A percentile compares a stretch with the other conserved stretches of the same genome.
Evolutionary conservation across 352 stramenopile genomes (phyloP).

Genomic region (Pythium pectinolyticum): DNA sequence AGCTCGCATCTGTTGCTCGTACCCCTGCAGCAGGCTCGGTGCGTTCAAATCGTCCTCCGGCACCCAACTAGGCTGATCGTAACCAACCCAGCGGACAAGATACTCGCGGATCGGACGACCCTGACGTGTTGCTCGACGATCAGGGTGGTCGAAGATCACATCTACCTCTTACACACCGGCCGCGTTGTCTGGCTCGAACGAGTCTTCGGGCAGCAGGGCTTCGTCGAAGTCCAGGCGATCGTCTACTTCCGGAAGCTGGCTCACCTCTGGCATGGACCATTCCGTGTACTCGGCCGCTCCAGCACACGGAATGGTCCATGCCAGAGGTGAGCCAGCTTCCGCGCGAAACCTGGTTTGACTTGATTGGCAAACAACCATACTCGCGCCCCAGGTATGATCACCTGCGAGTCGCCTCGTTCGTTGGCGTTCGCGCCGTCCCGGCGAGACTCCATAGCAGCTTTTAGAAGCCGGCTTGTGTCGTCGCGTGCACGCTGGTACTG

Average conservation of each 20-base stretch:
- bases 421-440: neutral
- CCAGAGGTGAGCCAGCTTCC: constrained; percentile 19
- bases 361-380: constrained; percentile 33
- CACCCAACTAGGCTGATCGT: constrained; percentile 27
- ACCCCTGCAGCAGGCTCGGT: too few species aligned
- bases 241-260: neutral
- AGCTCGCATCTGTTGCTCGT: too few species aligned
- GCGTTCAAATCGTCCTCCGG: constrained; percentile 24
- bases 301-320: constrained; percentile 14
- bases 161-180: constrained; percentile 23
- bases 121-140: constrained; percentile 4
- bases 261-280: constrained; percentile 7
- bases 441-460: constrained; percentile 1
- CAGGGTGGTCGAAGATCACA: constrained; percentile 3
- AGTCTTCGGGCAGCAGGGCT: constrained; percentile 15
- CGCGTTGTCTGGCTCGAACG: neutral
- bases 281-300: neutral
- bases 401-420: neutral
- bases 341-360: constrained; percentile 7
- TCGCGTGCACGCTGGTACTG: constrained; percentile 11
- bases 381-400: constrained; percentile 4
- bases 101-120: constrained; percentile 27
- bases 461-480: neutral
- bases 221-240: constrained; percentile 12
- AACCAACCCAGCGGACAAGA: constrained; percentile 27